Evolutionary conservation across 2,329 filamentous ascomycete genomes (phyloP).

Genomic region (Monilinia vaccinii-corymbosi): DNA sequence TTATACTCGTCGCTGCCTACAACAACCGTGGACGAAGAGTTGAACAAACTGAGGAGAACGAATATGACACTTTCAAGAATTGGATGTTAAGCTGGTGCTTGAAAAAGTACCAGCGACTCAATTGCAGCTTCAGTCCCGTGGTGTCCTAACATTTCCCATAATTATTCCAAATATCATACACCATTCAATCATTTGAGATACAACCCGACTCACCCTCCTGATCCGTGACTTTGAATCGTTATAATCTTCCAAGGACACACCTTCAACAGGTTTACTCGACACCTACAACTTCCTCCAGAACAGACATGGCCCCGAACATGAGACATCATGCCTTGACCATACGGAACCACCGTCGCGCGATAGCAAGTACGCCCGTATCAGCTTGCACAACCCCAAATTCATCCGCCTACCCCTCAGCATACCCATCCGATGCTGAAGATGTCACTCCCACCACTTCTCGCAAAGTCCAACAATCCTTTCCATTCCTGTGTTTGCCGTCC

Average conservation of each 20-base stretch:
- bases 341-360: constrained; percentile 2
- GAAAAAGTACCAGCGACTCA: constrained; percentile 17
- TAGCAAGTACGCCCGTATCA: not conserved
- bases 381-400: constrained; percentile 15
- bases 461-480: constrained; percentile 37
- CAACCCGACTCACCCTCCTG: not conserved
- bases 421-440: constrained; percentile 25
- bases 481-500: constrained; percentile 57
- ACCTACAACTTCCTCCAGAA: not conserved
- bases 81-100: constrained; percentile 27
- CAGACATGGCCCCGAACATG: not conserved
- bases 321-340: not conserved
- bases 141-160: constrained; percentile 25
- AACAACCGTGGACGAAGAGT: constrained; percentile 43
- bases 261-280: not conserved
- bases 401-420: constrained; percentile 20
- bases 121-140: constrained; percentile 28
- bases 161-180: not conserved
- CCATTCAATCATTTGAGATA: not conserved
- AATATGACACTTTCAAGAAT: constrained; percentile 32
- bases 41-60: constrained; percentile 44
- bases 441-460: constrained; percentile 4
- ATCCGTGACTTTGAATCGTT: not conserved
- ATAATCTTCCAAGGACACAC: not conserved
- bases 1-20: constrained; percentile 46